These are phyloP conservation scores for Tuber melanosporum DNA, from an alignment of 495 filamentous ascomycete genomes.

Conservation along the genomic window DNA sequence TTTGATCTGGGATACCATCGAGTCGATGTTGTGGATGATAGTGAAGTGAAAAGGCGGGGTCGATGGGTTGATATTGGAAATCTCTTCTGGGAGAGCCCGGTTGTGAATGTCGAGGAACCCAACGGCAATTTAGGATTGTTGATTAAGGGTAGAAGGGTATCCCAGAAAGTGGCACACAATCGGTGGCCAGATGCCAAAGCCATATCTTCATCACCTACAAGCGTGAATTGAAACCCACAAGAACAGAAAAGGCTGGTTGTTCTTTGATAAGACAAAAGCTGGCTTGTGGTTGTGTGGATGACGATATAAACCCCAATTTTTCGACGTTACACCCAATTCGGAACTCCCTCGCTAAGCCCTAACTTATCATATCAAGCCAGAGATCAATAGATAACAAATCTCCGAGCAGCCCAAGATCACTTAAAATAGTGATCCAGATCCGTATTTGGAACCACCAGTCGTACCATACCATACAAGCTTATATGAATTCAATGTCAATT, in stretches of 20 bases:
- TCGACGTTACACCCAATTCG: constrained; percentile 11
- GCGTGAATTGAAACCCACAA: background rate
- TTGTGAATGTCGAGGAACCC: constrained; percentile 22
- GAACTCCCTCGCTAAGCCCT: background rate
- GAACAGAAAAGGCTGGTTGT: background rate
- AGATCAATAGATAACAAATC: background rate
- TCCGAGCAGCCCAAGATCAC: background rate
- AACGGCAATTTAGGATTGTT: constrained; percentile 25
- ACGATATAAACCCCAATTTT: constrained; percentile 26
- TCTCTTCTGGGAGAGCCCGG: constrained; percentile 17
- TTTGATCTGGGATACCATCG: constrained; percentile 36
- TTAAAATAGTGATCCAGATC: background rate
- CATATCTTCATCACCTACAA: constrained; percentile 26
- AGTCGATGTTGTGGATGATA: constrained; percentile 19
- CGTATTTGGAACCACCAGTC: background rate
- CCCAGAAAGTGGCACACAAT: constrained; percentile 39
- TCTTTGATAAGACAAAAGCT: background rate
- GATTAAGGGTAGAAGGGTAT: constrained; percentile 31
- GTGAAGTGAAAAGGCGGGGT: constrained; percentile 24
- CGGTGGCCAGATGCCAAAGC: constrained; percentile 35
- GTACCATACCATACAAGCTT: background rate
- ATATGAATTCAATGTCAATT: background rate
- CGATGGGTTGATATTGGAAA: constrained; percentile 21
- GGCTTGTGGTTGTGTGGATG: constrained; percentile 29
- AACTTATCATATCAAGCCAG: background rate